Evolutionary conservation across 306 rosid species (phyloP).

Genomic region (Vicia villosa): DNA sequence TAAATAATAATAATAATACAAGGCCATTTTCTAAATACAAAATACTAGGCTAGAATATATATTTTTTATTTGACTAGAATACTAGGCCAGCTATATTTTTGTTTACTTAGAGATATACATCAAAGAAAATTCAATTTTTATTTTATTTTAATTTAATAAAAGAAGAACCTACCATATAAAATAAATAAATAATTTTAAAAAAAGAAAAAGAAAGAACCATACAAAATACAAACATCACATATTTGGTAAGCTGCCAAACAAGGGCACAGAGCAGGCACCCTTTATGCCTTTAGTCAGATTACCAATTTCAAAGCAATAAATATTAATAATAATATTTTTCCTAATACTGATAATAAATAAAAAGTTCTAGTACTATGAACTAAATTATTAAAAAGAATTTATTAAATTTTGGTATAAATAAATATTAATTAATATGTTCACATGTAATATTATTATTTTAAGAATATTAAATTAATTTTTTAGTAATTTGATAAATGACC

Average conservation of each 20-base stretch:
- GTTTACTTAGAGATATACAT: slow-evolving; percentile 16
- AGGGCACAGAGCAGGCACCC: slow-evolving; percentile 31
- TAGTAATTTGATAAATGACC: too few species aligned
- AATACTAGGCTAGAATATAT: background rate
- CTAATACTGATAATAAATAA: background rate
- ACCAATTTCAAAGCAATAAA: background rate
- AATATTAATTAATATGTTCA: too few species aligned
- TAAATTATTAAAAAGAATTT: background rate
- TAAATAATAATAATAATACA: background rate
- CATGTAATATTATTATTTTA: too few species aligned
- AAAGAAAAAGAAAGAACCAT: too few species aligned
- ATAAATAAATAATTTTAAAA: too few species aligned
- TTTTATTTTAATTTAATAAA: slow-evolving; percentile 9
- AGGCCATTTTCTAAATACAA: background rate
- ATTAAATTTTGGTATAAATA: too few species aligned
- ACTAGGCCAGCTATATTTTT: background rate
- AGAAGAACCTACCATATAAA: slow-evolving; percentile 21
- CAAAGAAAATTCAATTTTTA: slow-evolving; percentile 18
- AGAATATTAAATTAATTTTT: too few species aligned
- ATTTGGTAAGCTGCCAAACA: slow-evolving; percentile 57
- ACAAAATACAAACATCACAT: slow-evolving; percentile 28
- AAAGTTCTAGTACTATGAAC: background rate
- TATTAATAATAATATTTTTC: background rate
- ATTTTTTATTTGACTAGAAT: background rate
- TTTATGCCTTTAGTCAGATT: slow-evolving; percentile 27